phyloP scores from a whole-genome alignment of 2,329 filamentous ascomycete species.

The Phaeosphaeriaceae sp. region DNA sequence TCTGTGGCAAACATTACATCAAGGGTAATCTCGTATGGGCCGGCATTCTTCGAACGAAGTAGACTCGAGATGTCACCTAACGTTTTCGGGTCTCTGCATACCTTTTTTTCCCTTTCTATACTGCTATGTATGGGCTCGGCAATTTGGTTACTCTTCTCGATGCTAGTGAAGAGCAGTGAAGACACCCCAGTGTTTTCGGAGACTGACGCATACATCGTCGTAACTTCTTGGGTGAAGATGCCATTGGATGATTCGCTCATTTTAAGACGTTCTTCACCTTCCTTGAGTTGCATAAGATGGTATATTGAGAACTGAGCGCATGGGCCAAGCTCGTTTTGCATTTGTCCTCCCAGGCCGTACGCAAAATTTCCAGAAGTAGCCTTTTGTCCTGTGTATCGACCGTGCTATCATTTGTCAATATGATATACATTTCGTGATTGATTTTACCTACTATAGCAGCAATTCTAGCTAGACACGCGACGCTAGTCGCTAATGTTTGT shows the following conservation, averaged over 20 bases:
- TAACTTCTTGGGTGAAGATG: constrained; percentile 14
- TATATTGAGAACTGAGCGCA: constrained; percentile 49
- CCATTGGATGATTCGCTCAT: constrained; percentile 6
- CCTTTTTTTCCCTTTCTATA: background rate
- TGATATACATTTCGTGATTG: background rate
- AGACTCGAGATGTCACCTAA: constrained; percentile 25
- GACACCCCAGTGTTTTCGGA: background rate
- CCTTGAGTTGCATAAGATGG: constrained; percentile 56
- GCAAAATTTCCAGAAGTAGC: constrained; percentile 61
- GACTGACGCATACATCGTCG: constrained; percentile 3
- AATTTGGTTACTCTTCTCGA: background rate
- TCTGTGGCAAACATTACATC: constrained; percentile 57
- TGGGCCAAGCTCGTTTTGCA: constrained; percentile 47
- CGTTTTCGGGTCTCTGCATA: constrained; percentile 7
- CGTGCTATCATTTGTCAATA: constrained; percentile 49
- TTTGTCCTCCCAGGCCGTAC: constrained; percentile 50
- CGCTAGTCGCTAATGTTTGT: constrained; percentile 53
- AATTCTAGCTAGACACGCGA: constrained; percentile 52
- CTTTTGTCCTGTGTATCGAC: constrained; percentile 58
- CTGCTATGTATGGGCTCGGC: background rate
- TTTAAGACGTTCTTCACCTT: constrained; percentile 24
- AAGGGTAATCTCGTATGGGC: constrained; percentile 60
- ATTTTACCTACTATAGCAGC: constrained; percentile 23
- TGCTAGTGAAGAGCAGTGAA: background rate
- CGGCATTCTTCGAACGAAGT: constrained; percentile 54